phyloP scores from a whole-genome alignment of 192 early-diverging fungal genomes.

The Thamnidium elegans region DNA sequence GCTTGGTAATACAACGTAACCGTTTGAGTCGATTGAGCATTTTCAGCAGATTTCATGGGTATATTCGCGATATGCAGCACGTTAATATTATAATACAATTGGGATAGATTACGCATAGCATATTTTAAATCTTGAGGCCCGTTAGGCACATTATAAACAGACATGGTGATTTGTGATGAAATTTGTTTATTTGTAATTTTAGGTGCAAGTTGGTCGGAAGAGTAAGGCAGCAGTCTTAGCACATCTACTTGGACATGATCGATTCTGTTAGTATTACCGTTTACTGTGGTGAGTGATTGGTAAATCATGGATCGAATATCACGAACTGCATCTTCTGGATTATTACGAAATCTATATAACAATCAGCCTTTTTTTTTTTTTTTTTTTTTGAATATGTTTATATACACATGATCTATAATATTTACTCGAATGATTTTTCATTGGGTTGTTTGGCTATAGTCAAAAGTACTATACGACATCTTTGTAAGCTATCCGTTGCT shows the following conservation, averaged over 20 bases:
- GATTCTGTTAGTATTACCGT: background rate
- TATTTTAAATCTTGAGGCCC: conserved; percentile 4
- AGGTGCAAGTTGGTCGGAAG: background rate
- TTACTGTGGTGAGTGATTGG: background rate
- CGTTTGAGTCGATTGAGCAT: conserved; percentile 10
- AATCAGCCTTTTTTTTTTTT: background rate
- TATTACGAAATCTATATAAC: conserved; percentile 9
- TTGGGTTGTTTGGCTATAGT: background rate
- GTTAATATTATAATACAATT: conserved; percentile 23
- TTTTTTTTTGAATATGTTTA: background rate
- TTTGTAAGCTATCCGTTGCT: background rate
- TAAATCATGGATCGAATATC: conserved; percentile 7
- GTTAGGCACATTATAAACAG: conserved; percentile 22
- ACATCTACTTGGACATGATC: conserved; percentile 18
- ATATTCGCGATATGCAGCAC: conserved; percentile 13
- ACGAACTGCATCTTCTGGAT: background rate
- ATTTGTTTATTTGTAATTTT: conserved; percentile 3
- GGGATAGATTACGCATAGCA: conserved; percentile 18
- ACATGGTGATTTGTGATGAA: conserved; percentile 16
- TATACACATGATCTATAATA: background rate
- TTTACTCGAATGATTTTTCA: conserved; percentile 3
- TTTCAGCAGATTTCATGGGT: conserved; percentile 21
- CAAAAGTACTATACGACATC: background rate
- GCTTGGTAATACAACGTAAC: conserved; percentile 17
- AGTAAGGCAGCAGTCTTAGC: background rate